These are phyloP conservation scores for Zygnema circumcarinatum DNA, from an alignment of 139 green algal species.

Conservation along the genomic window DNA sequence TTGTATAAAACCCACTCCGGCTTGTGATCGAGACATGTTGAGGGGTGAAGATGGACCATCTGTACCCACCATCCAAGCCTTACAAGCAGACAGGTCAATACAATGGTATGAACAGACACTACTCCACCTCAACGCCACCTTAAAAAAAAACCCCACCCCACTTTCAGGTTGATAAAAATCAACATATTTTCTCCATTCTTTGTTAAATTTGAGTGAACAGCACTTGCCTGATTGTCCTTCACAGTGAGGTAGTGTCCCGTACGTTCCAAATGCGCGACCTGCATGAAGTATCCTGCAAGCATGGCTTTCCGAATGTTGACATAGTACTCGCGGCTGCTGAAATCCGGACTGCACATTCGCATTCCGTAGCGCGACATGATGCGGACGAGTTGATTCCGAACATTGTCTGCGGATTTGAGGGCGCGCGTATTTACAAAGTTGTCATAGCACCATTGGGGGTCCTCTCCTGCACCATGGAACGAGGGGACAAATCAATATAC, in stretches of 20 bases:
- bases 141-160: conserved; percentile 2
- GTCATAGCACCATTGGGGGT: conserved; percentile 89
- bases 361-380: conserved; percentile 67
- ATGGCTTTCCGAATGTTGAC: conserved; percentile 97
- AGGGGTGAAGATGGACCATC: conserved; percentile 92
- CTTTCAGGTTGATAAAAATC: neutral
- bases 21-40: conserved; percentile 91
- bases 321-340: conserved; percentile 87
- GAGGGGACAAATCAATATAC: neutral
- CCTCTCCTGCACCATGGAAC: conserved; percentile 46
- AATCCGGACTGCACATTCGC: conserved; percentile 83
- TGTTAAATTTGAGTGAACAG: no score
- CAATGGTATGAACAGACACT: neutral
- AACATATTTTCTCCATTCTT: no score
- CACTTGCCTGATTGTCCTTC: conserved; percentile 94
- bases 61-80: conserved; percentile 22
- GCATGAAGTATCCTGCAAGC: conserved; percentile 96
- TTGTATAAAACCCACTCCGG: conserved; percentile 98
- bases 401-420: conserved; percentile 93
- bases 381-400: conserved; percentile 88
- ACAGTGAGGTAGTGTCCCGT: conserved; percentile 95
- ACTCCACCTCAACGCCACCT: conserved; percentile 6
- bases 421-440: conserved; percentile 94
- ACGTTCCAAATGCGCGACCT: conserved; percentile 91
- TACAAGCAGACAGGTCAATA: neutral